Conservation (phyloP, 805 yeast genomes). For the Vanderwaltozyma yarrowii region DNA sequence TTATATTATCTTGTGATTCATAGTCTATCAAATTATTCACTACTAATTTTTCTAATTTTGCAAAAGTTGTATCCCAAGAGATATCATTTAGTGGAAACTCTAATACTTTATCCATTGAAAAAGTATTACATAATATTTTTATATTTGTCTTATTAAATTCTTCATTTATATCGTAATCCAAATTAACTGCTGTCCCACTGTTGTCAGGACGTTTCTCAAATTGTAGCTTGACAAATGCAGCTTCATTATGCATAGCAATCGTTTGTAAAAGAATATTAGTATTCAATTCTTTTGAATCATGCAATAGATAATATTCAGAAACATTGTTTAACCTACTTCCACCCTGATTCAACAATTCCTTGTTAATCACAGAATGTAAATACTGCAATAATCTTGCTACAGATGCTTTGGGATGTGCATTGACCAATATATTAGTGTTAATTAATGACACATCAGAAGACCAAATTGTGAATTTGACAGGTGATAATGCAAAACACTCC, state of each 20-base stretch:
- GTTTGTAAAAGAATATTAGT: neutral
- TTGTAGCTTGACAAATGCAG: constrained; percentile 7
- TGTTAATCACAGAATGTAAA: constrained; percentile 9
- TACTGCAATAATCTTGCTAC: constrained; percentile 21
- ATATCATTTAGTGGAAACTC: constrained; percentile 2
- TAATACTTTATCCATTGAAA: constrained; percentile 13
- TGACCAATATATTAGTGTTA: constrained; percentile 10
- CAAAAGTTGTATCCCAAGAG: constrained; percentile 8
- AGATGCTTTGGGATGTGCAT: constrained; percentile 18
- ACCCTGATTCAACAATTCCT: neutral
- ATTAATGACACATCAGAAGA: constrained; percentile 11
- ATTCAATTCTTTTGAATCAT: constrained; percentile 5
- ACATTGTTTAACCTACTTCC: neutral
- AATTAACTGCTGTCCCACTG: constrained; percentile 3
- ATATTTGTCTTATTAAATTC: constrained; percentile 12
- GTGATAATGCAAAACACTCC: constrained; percentile 4
- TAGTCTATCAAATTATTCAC: constrained; percentile 10
- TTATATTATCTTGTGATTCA: constrained; percentile 7
- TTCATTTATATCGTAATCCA: constrained; percentile 9
- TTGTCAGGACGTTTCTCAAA: constrained; percentile 5
- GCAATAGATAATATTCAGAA: constrained; percentile 4
- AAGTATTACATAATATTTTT: constrained; percentile 14
- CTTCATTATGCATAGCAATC: neutral
- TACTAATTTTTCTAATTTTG: constrained; percentile 11
- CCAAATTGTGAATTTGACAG: constrained; percentile 15